Evolutionary conservation across 2,329 filamentous ascomycete genomes (phyloP), one percentile per base, ranked within the genome.

Genomic region (Phialemoniopsis sp.): DNA sequence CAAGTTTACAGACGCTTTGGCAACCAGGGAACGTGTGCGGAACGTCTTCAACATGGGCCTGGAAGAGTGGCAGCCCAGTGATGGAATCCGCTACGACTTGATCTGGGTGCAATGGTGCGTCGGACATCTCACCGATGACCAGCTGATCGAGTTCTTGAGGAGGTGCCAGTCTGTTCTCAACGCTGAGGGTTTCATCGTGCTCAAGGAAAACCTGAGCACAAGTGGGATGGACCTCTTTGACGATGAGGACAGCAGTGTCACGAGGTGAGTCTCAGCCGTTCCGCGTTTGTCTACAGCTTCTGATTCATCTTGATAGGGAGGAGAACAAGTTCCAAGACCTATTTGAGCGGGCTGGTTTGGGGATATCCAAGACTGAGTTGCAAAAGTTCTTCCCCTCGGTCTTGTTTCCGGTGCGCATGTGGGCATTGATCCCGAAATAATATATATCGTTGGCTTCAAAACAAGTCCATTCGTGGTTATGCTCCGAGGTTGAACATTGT

Each of bases 81-180:
- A 62, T 3, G 66, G 55, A 9, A 52, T 61, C 8, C 58, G 63
- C 36, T 96, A 96, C 60, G 85, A 90, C 56, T 60, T 95, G 34
- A 80, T 96, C 44, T 95, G 88, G 87, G 84, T 78, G 38, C 90
- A 96, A 61, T 95, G 90, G 89, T 96, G 89, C 60, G 62, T 91
- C 8, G 85, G 87, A 17, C 85, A 96, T 59, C 66, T 95, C 39
- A 89, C 78, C 1, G 89, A 95, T 56, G 63, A 62, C 8, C 80
- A 94, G 57, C 57, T 96, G 4, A 68, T 85, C 1, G 66, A 65
- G 3, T 95, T 83, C 53, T 62, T 96, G 13, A 50, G 64, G 40
- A 70, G 78, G 18, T 87, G 87, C 56, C 73, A 71, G 35, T 50
- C 59, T 0, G 60, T 54, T 19, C 49, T 70, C 26, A 56, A 53